phyloP scores from a whole-genome alignment of 2,329 filamentous ascomycete species.

The Penicillium sp. region DNA sequence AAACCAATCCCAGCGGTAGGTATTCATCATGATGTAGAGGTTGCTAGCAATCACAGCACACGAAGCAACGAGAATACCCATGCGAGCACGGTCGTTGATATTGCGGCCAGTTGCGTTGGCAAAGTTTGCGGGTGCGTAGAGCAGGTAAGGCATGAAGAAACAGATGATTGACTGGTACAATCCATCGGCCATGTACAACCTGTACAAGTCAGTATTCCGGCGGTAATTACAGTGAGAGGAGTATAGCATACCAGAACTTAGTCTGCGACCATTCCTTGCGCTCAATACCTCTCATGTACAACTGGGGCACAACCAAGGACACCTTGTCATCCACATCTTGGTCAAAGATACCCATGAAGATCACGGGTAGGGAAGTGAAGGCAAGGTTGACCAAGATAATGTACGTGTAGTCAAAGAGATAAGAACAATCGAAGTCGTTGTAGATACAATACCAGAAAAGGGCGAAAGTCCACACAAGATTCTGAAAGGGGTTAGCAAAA shows the following conservation, averaged over 20 bases:
- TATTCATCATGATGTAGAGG: slow-evolving; percentile 91
- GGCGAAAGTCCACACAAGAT: slow-evolving; percentile 94
- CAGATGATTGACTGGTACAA: slow-evolving; percentile 91
- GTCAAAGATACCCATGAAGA: slow-evolving; percentile 93
- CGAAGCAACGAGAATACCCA: slow-evolving; percentile 85
- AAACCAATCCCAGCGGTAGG: slow-evolving; percentile 97
- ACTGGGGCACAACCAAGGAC: slow-evolving; percentile 88
- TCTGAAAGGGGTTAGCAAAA: slow-evolving; percentile 51
- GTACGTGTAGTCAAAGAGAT: slow-evolving; percentile 97
- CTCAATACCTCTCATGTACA: slow-evolving; percentile 95
- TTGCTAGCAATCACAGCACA: slow-evolving; percentile 88
- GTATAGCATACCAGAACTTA: slow-evolving; percentile 81
- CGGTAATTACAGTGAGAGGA: not conserved
- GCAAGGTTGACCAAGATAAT: slow-evolving; percentile 95
- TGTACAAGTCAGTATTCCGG: slow-evolving; percentile 42
- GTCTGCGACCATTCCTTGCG: slow-evolving; percentile 91
- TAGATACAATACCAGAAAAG: slow-evolving; percentile 98
- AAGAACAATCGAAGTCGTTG: slow-evolving; percentile 93
- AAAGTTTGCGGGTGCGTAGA: slow-evolving; percentile 70
- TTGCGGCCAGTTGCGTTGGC: slow-evolving; percentile 72
- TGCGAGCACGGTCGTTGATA: slow-evolving; percentile 76
- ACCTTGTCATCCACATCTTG: slow-evolving; percentile 95
- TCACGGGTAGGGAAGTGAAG: slow-evolving; percentile 93
- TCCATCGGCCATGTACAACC: slow-evolving; percentile 92
- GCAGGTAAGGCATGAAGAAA: slow-evolving; percentile 88